These are phyloP conservation scores for Phoenix roebelenii DNA, from an alignment of 176 grass and related monocot species.

Conservation along the genomic window DNA sequence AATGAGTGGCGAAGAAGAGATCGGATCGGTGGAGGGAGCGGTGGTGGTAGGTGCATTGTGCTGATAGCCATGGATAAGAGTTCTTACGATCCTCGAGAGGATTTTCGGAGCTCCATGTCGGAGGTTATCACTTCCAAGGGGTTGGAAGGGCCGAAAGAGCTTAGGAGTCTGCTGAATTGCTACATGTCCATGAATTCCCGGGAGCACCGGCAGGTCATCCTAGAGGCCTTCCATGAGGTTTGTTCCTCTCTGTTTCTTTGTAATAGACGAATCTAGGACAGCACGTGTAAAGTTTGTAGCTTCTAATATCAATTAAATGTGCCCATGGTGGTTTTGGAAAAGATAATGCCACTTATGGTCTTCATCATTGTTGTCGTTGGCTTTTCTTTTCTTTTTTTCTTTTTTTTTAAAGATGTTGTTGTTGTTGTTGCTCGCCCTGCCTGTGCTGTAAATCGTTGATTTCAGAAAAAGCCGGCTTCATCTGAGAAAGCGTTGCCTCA, in stretches of 20 bases:
- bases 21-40: not conserved
- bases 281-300: not conserved
- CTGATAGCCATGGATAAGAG: slow-evolving; percentile 63
- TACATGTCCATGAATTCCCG: slow-evolving; percentile 72
- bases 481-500: too few relatives aligned
- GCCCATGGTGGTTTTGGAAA: too few relatives aligned
- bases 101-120: slow-evolving; percentile 61
- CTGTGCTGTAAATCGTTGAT: too few relatives aligned
- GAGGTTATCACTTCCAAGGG: slow-evolving; percentile 75
- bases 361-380: too few relatives aligned
- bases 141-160: slow-evolving; percentile 66
- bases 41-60: slow-evolving; percentile 30
- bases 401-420: too few relatives aligned
- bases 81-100: slow-evolving; percentile 54
- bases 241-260: slow-evolving; percentile 58
- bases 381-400: too few relatives aligned
- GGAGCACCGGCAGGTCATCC: slow-evolving; percentile 61
- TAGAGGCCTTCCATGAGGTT: slow-evolving; percentile 87
- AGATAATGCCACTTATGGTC: too few relatives aligned
- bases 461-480: too few relatives aligned
- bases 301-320: not conserved
- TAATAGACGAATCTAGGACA: slow-evolving; percentile 10
- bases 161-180: slow-evolving; percentile 79
- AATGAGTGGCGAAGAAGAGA: not conserved
- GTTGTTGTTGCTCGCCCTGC: too few relatives aligned